These are phyloP conservation scores for Globisporangium megalacanthum DNA, from an alignment of 352 stramenopile species.

Conservation along the genomic window DNA sequence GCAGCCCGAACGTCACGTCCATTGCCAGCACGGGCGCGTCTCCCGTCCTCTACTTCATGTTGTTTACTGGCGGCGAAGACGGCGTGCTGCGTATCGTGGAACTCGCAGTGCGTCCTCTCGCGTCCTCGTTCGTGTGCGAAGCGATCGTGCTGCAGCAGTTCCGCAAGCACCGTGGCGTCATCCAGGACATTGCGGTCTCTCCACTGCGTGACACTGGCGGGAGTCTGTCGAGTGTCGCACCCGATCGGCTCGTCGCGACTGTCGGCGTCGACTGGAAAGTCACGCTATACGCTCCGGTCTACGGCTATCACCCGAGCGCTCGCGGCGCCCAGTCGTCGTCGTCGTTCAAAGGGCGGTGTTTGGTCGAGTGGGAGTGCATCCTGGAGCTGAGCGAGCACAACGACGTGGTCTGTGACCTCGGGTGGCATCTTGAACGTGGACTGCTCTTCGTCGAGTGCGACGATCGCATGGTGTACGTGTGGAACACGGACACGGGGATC, in stretches of 20 bases:
- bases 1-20: conserved; percentile 12
- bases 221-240: conserved; percentile 20
- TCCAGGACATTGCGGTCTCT: conserved; percentile 63
- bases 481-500: conserved; percentile 71
- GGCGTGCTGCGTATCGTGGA: conserved; percentile 54
- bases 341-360: conserved; percentile 6
- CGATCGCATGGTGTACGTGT: conserved; percentile 76
- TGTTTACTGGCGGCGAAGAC: conserved; percentile 64
- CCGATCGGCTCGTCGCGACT: conserved; percentile 58
- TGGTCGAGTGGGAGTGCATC: conserved; percentile 54
- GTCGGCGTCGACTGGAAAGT: conserved; percentile 55
- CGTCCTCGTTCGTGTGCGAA: conserved; percentile 32
- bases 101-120: conserved; percentile 27
- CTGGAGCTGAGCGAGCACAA: conserved; percentile 60
- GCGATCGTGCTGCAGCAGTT: conserved; percentile 45
- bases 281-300: conserved; percentile 55
- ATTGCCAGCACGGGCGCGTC: not conserved
- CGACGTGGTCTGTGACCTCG: conserved; percentile 38
- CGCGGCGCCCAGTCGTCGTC: conserved; percentile 6
- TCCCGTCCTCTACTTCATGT: conserved; percentile 42
- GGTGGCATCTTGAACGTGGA: conserved; percentile 60
- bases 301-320: conserved; percentile 30
- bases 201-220: conserved; percentile 17
- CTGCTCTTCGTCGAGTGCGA: conserved; percentile 63
- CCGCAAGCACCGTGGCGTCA: conserved; percentile 47